Conservation (phyloP, 2,329 filamentous ascomycete species). For the Trichoderma semiorbis region DNA sequence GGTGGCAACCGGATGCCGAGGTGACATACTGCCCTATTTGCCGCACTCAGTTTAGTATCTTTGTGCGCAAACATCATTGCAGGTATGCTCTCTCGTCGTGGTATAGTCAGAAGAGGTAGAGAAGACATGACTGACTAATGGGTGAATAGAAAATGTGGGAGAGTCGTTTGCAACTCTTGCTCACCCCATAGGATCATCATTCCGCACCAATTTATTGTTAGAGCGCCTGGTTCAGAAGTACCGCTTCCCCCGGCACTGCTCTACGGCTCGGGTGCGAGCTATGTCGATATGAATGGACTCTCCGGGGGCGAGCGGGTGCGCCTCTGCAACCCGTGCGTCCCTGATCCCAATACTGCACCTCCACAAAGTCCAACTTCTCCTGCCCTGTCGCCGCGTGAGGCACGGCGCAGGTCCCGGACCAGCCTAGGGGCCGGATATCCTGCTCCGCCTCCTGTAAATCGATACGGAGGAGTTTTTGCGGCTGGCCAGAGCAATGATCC, state of each 20-base stretch:
- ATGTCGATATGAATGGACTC: slow-evolving; percentile 43
- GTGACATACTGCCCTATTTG: slow-evolving; percentile 85
- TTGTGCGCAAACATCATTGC: slow-evolving; percentile 90
- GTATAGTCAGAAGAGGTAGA: not conserved
- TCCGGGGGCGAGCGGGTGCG: slow-evolving; percentile 56
- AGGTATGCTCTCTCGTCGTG: slow-evolving; percentile 48
- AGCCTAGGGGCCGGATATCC: slow-evolving; percentile 35
- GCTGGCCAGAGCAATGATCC: slow-evolving; percentile 32
- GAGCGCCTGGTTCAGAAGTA: slow-evolving; percentile 56
- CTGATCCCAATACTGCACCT: slow-evolving; percentile 57
- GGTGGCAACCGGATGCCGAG: slow-evolving; percentile 86
- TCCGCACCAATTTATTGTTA: slow-evolving; percentile 87
- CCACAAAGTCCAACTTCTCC: slow-evolving; percentile 43
- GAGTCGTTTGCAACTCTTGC: slow-evolving; percentile 85
- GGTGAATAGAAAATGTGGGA: slow-evolving; percentile 73
- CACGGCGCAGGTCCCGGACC: slow-evolving; percentile 47
- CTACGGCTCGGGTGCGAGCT: slow-evolving; percentile 38
- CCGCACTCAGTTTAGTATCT: slow-evolving; percentile 72
- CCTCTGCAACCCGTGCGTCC: slow-evolving; percentile 61
- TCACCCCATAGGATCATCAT: slow-evolving; percentile 95
- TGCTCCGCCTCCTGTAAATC: slow-evolving; percentile 26
- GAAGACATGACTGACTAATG: slow-evolving; percentile 19
- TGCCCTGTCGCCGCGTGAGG: slow-evolving; percentile 32
- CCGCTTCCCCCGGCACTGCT: slow-evolving; percentile 35
- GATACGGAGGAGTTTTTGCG: slow-evolving; percentile 39